Evolutionary conservation across 1,284 basidiomycete species (phyloP), one percentile per base, ranked within the genome.

Genomic region (Leccinum griseonigrum): DNA sequence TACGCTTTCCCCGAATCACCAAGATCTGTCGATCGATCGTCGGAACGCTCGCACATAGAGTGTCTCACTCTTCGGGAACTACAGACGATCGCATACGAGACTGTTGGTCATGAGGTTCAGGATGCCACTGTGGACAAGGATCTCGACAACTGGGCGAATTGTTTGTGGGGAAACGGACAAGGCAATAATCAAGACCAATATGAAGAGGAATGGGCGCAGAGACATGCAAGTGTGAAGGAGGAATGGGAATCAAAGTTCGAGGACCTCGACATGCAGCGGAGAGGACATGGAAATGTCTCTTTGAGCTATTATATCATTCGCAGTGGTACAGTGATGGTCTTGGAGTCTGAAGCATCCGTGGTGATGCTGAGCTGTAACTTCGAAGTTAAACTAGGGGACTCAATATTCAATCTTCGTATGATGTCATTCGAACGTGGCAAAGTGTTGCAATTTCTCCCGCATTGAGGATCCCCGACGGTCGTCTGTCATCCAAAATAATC

Each of bases 41-140:
- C 68, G 13, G 90, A 92, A 60, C 83, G 92, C 16, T 71, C 77
- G 10, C 92, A 90, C 85, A 76, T 71, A 22, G 83, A 86, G 34
- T 83, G 84, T 67, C 67, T 79, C 14, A 74, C 78, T 9, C 72
- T 86, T 9, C 69, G 77, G 31, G 77, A 79, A 38, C 72, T 87
- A 13, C 81, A 87, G 61, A 68, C 70, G 2, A 79, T 85, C 54
- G 88, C 86, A 0, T 78, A 78, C 18, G 74, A 79, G 9, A 76
- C 77, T 2, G 75, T 84, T 7, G 86, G 86, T 2, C 77, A 78
- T 52, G 85, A 86, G 71, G 31, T 69, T 75, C 28, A 68, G 50
- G 68, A 76, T 56, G 63, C 64, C 10, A 18, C 63, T 22, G 57
- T 9, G 32, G 62, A 78, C 36, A 79, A 79, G 60, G 76, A 76